Evolutionary conservation across 164 flowering plant species (phyloP), one percentile per base, ranked within the genome.

Genomic region (Magnolia changhungtana): DNA sequence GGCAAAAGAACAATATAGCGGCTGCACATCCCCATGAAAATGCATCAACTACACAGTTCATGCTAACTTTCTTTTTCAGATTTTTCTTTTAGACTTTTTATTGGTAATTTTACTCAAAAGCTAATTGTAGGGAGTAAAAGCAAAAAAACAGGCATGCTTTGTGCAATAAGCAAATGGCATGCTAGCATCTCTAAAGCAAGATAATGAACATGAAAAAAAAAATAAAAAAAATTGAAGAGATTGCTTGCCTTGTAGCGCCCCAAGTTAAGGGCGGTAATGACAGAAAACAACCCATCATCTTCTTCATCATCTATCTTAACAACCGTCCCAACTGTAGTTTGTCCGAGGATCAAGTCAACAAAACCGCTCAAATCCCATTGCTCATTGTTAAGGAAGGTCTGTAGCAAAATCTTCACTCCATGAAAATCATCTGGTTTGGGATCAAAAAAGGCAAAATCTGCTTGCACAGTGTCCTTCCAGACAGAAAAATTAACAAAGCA

Each of bases 291-390:
- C 20, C 84, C 86, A 77, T 90, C 83, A 74, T 94, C 99, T 79
- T 94, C 99, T 67, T 84, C 94, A 27, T 80, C 89, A 83, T 92
- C 97, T 27, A 92, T 72, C 80, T 91, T 92, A 51, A 94, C 88
- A 59, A 94, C 92, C n/a, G 95, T 91, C 24, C 99, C 99, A 0
- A 96, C 99, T 8, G 97, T 92, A n/a, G 94, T 85, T 82, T 96
- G 98, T n/a, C 76, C 92, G 84, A 94, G 63, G 78, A 96, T 90
- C 82, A 96, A 77, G 82, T 93, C 98, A 3, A 91, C 95, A 77
- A 96, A 91, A 50, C 90, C 90, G 78, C 92, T 91, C 82, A 90
- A 80, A 87, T 94, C 96, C 99, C 98, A 96, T 66, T 84, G 75
- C 73, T 77, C 81, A 76, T 87, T 80, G 75, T 89, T 98, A 69